Evolutionary conservation across 2,329 filamentous ascomycete genomes (phyloP).

Genomic region (Metarhizium humberi): DNA sequence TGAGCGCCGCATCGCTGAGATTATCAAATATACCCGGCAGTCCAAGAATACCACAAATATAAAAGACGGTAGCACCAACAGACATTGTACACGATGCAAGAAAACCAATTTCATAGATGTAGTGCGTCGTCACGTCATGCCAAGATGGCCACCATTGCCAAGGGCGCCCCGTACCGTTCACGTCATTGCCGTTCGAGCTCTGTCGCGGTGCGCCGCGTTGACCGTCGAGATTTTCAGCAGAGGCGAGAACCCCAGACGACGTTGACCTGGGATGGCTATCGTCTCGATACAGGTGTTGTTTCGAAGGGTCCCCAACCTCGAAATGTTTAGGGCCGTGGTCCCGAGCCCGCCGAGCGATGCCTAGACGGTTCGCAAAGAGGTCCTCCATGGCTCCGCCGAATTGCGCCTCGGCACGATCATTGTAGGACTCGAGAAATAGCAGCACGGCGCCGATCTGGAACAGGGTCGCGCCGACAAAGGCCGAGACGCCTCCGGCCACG

Average conservation of each 20-base stretch:
- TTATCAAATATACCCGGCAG: slow-evolving; percentile 45
- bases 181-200: background rate
- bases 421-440: slow-evolving; percentile 50
- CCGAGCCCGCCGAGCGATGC: background rate
- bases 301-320: slow-evolving; percentile 1
- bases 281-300: background rate
- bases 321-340: background rate
- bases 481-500: slow-evolving; percentile 40
- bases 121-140: slow-evolving; percentile 47
- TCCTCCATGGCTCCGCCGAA: slow-evolving; percentile 33
- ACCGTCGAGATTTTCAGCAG: background rate
- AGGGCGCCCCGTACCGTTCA: slow-evolving; percentile 11
- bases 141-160: slow-evolving; percentile 52
- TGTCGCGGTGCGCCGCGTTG: background rate
- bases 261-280: background rate
- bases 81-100: slow-evolving; percentile 48
- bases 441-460: slow-evolving; percentile 49
- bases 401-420: slow-evolving; percentile 36
- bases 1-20: slow-evolving; percentile 32
- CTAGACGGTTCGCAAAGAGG: slow-evolving; percentile 6
- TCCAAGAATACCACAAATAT: slow-evolving; percentile 52
- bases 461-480: slow-evolving; percentile 50
- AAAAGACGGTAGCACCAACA: slow-evolving; percentile 53
- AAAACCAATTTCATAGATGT: slow-evolving; percentile 53
- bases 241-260: background rate